Base-by-base conservation (phyloP, 1,284 basidiomycete genomes). In the Papiliotrema flavescens region DNA sequence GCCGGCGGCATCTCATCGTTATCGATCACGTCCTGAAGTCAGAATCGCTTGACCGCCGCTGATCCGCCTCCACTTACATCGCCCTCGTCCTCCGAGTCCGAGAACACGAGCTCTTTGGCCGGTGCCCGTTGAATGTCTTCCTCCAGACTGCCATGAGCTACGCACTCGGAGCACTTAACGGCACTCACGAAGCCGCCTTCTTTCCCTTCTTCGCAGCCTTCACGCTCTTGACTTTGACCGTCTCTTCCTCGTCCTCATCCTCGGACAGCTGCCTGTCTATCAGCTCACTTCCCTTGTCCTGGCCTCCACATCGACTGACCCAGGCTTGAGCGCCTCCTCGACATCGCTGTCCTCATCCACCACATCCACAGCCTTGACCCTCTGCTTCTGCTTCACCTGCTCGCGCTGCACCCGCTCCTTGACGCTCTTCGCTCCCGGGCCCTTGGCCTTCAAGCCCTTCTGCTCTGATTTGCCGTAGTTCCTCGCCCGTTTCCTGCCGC, bases 21-120 rank as follows among this genome's bases (percentile, higher is more conserved):
- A 49, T 65, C 70, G 49, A 68, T 66, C 14, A 45, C 15, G 41
- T 66, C 55, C 11, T 54, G 51, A 44, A 70, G 74, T 53, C 72
- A 62, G 35, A 15, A 49, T 23, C 56, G 42, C 43, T 34, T 23
- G 3, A 3, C 26, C 26, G n/a, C 15, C 17, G 17, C 8, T 39
- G 26, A 19, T 2, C 19, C 4, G 32, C 23, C 14, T 20, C 3
- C 6, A 44, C 54, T 56, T 35, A 49, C 62, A 45, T 76, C 74
- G 26, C 80, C 79, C 6, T 69, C 67, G 24, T 78, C 85, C 59
- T 88, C 86, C 2, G 84, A 85, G 57, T 77, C 76, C 1, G 70
- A 71, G 61, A 79, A 78, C 36, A 87, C 84, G 49, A 90, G 82
- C 66, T 88, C 84, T 73, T 87, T 83, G 2, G 67, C 70, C 14